Percentiles rank a stretch among this genome's conserved stretches.
These are phyloP conservation scores for Colletotrichum horii DNA, from an alignment of 2,329 filamentous ascomycete genomes.

Conservation along the genomic window DNA sequence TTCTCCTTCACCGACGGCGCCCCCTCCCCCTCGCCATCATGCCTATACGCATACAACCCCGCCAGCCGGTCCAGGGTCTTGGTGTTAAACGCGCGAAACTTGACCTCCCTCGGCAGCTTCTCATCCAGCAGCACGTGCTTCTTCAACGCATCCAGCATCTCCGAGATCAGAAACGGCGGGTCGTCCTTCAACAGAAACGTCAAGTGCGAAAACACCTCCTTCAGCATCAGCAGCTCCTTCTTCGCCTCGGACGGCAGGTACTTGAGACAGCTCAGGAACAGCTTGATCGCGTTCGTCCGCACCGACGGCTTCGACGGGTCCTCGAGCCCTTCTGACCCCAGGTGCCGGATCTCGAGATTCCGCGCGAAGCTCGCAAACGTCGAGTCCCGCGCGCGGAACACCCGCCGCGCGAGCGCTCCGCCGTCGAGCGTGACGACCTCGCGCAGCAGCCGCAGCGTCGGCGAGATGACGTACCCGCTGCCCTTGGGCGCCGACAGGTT, in stretches of 20 bases:
- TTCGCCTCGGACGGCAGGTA: conserved; percentile 80
- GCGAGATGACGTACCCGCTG: conserved; percentile 89
- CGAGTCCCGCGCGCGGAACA: conserved; percentile 79
- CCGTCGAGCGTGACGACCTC: conserved; percentile 89
- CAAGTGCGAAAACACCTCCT: conserved; percentile 82
- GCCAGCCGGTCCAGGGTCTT: conserved; percentile 76
- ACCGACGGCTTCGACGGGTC: conserved; percentile 77
- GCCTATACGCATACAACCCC: conserved; percentile 70
- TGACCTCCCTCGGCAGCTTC: conserved; percentile 73
- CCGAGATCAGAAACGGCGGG: conserved; percentile 73
- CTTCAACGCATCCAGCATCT: conserved; percentile 75
- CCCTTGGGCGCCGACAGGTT: conserved; percentile 80
- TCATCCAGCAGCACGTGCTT: conserved; percentile 76
- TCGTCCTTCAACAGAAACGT: conserved; percentile 82
- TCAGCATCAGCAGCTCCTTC: conserved; percentile 79
- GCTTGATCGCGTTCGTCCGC: conserved; percentile 81
- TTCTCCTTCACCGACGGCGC: conserved; percentile 64
- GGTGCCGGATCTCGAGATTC: conserved; percentile 75
- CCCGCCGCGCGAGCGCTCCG: conserved; percentile 75
- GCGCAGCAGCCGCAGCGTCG: conserved; percentile 82
- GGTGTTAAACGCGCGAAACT: conserved; percentile 77
- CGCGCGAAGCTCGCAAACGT: conserved; percentile 82
- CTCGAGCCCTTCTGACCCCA: conserved; percentile 58
- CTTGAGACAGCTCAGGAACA: conserved; percentile 79
- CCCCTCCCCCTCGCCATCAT: conserved; percentile 46